Evolutionary conservation across 257 asterid species (phyloP).

Genomic region (Fraxinus cuspidata): DNA sequence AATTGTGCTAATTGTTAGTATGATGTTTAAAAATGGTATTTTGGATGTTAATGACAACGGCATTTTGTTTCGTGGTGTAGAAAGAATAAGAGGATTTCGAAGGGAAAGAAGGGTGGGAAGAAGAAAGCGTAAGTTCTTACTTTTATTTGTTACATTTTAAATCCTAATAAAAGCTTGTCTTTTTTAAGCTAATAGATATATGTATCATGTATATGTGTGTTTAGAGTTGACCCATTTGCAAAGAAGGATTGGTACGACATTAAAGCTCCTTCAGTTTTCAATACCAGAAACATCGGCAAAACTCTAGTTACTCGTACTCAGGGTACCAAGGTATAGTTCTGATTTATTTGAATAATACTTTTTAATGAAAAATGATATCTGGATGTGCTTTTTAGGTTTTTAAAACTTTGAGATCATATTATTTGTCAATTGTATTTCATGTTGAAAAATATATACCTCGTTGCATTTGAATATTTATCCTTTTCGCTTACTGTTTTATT

Average conservation of each 20-base stretch:
- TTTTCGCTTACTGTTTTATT: neutral
- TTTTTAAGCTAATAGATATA: neutral
- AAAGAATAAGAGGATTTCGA: conserved; percentile 43
- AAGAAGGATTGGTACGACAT: conserved; percentile 77
- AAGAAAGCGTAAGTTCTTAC: conserved; percentile 32
- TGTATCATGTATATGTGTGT: neutral
- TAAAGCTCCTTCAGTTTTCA: conserved; percentile 61
- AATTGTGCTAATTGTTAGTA: neutral
- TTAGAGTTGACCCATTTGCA: conserved; percentile 53
- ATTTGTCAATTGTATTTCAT: neutral
- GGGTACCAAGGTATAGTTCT: conserved; percentile 59
- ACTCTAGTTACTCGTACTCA: conserved; percentile 70
- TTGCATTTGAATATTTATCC: neutral
- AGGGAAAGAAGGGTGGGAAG: conserved; percentile 50
- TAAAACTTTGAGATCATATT: neutral
- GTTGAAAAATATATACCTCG: neutral
- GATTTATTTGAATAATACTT: neutral
- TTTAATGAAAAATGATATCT: neutral
- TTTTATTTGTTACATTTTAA: neutral
- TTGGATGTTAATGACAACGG: neutral
- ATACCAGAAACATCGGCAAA: conserved; percentile 51
- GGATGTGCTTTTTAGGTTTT: neutral
- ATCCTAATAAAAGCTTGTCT: neutral
- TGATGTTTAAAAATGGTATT: neutral
- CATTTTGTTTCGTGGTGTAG: conserved; percentile 15